A percentile compares a stretch with the other conserved stretches of the same genome.
Conservation (phyloP, 345 rosid genomes). For the Aquilaria sinensis region DNA sequence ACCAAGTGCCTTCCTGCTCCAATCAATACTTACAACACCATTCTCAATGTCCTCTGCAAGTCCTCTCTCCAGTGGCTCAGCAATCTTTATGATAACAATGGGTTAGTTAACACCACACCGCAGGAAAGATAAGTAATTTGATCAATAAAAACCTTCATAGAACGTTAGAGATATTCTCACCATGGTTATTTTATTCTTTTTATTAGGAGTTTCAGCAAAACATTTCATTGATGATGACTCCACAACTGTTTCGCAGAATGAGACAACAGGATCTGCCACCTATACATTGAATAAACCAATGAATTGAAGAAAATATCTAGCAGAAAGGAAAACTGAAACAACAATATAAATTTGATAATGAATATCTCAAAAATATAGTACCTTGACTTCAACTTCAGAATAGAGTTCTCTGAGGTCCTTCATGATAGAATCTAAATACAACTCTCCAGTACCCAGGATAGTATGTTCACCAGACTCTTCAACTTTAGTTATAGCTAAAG, state of each 20-base stretch:
- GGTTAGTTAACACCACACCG: not conserved
- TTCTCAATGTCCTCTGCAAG: constrained; percentile 95
- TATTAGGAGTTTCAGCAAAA: constrained; percentile 98
- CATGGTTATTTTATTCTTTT: constrained; percentile 96
- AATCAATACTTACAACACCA: constrained; percentile 80
- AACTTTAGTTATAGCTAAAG: constrained; percentile 92
- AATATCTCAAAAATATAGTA: constrained; percentile 15
- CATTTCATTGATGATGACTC: constrained; percentile 98
- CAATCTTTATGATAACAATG: constrained; percentile 51
- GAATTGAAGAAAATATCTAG: constrained; percentile 10
- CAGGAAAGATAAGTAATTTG: not conserved
- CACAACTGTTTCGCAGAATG: constrained; percentile 97
- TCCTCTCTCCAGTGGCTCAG: constrained; percentile 97
- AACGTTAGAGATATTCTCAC: constrained; percentile 29
- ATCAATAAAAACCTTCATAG: constrained; percentile 9
- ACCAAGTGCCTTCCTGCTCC: constrained; percentile 81
- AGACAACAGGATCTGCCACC: constrained; percentile 99
- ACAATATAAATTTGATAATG: not conserved
- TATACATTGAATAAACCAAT: constrained; percentile 21
- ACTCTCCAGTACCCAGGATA: constrained; percentile 91
- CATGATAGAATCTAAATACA: constrained; percentile 96
- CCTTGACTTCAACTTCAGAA: constrained; percentile 99
- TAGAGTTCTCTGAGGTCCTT: constrained; percentile 97
- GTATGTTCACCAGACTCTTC: constrained; percentile 99
- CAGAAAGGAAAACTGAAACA: not conserved